Conservation (phyloP, 1,139 yeast genomes). For the Candida anutae region DNA sequence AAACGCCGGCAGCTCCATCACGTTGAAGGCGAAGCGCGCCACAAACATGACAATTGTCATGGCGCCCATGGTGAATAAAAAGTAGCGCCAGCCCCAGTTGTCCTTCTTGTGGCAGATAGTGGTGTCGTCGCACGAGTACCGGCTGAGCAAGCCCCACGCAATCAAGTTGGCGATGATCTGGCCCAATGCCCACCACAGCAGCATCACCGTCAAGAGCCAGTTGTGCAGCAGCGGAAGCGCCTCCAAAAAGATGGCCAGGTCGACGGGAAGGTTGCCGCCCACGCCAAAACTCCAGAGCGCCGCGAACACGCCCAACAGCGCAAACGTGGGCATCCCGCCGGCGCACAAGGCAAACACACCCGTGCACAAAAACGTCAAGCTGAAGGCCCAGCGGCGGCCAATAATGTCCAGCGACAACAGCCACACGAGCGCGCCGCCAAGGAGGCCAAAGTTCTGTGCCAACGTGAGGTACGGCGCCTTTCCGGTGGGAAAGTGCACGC, state of each 20-base stretch:
- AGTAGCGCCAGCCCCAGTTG: conserved; percentile 39
- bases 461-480: conserved; percentile 31
- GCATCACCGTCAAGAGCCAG: conserved; percentile 37
- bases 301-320: conserved; percentile 29
- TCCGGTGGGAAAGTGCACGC: conserved; percentile 28
- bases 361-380: conserved; percentile 32
- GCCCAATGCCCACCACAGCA: conserved; percentile 39
- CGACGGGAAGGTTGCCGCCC: conserved; percentile 40
- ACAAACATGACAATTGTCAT: conserved; percentile 29
- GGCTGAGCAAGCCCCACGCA: conserved; percentile 34
- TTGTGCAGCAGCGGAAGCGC: conserved; percentile 31
- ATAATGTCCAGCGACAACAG: conserved; percentile 33
- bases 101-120: conserved; percentile 22
- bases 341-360: conserved; percentile 31
- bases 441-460: conserved; percentile 36
- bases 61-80: conserved; percentile 36
- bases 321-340: conserved; percentile 35
- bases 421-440: conserved; percentile 38
- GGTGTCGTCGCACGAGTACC: conserved; percentile 25
- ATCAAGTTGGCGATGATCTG: conserved; percentile 32
- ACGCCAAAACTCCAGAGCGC: conserved; percentile 40
- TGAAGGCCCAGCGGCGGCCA: conserved; percentile 39
- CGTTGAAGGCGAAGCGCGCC: conserved; percentile 27
- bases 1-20: conserved; percentile 34
- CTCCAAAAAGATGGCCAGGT: conserved; percentile 37